Percentiles rank a stretch among this genome's conserved stretches.
These are phyloP conservation scores for Zelopaecilomyces penicillatus DNA, from an alignment of 2,329 filamentous ascomycete genomes.

Conservation along the genomic window DNA sequence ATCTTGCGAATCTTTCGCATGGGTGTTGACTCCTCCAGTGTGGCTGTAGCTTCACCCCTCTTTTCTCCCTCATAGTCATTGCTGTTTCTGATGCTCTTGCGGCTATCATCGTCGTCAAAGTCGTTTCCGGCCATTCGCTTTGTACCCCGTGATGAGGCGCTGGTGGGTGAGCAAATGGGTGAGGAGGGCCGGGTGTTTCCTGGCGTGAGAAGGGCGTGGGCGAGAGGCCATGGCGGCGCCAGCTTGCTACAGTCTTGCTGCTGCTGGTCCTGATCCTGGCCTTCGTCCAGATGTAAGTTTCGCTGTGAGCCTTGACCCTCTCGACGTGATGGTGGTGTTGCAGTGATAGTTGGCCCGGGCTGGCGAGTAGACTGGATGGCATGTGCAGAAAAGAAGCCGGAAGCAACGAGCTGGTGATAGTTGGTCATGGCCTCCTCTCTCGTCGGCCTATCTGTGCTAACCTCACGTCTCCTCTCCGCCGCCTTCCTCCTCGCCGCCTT, in stretches of 20 bases:
- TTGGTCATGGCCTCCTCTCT: conserved; percentile 46
- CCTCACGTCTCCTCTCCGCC: conserved; percentile 9
- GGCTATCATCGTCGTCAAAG: conserved; percentile 12
- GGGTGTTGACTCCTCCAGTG: conserved; percentile 14
- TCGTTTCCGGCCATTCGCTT: conserved; percentile 38
- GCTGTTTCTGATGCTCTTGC: conserved; percentile 6
- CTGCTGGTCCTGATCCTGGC: not conserved
- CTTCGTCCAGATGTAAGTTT: too few relatives aligned
- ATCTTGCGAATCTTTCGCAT: conserved; percentile 48
- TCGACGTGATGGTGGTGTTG: not conserved
- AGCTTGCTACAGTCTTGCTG: conserved; percentile 8
- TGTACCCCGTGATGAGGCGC: conserved; percentile 35
- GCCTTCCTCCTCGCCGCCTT: conserved; percentile 12
- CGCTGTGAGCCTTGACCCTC: conserved; percentile 1
- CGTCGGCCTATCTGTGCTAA: conserved; percentile 19
- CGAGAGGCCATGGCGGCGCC: conserved; percentile 20
- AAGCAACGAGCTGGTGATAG: conserved; percentile 48
- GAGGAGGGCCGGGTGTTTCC: conserved; percentile 5
- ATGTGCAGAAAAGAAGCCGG: conserved; percentile 50
- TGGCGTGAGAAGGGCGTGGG: conserved; percentile 14
- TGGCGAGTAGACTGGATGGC: conserved; percentile 50
- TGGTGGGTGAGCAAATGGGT: conserved; percentile 24
- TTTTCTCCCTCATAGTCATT: conserved; percentile 6
- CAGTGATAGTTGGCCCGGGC: conserved; percentile 20
- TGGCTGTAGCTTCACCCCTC: conserved; percentile 25